These are phyloP conservation scores for Phyllosticta paracitricarpa DNA, from an alignment of 2,329 filamentous ascomycete genomes.

Conservation along the genomic window DNA sequence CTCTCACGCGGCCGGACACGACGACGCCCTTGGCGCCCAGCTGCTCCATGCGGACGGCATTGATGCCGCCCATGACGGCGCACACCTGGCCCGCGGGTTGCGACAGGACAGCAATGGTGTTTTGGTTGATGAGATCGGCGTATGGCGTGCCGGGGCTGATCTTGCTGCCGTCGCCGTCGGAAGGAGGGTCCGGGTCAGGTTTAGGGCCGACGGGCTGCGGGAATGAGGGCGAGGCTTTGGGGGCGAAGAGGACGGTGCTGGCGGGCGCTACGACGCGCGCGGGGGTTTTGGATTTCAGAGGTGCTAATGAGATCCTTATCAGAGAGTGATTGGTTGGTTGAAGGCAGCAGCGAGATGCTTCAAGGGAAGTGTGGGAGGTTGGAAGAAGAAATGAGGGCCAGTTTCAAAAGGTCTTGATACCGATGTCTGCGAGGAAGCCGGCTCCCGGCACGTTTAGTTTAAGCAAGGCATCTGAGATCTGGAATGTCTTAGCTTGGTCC, in stretches of 20 bases:
- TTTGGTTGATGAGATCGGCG: constrained; percentile 52
- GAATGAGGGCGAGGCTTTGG: constrained; percentile 40
- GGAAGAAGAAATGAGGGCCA: too few relatives aligned
- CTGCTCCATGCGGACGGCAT: constrained; percentile 58
- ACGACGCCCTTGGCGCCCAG: constrained; percentile 52
- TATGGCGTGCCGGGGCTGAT: constrained; percentile 55
- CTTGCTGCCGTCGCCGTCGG: constrained; percentile 28
- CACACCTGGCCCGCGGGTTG: constrained; percentile 57
- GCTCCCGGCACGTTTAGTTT: constrained; percentile 57
- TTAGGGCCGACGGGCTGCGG: constrained; percentile 1
- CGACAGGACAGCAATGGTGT: constrained; percentile 55
- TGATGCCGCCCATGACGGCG: constrained; percentile 67
- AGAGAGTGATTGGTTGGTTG: neutral
- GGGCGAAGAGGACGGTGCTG: constrained; percentile 53
- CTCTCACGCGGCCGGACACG: constrained; percentile 59
- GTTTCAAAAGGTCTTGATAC: constrained; percentile 22
- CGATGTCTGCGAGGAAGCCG: constrained; percentile 56
- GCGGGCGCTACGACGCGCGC: constrained; percentile 41
- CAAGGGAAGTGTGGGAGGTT: neutral
- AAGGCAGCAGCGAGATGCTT: neutral
- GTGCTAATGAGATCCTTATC: constrained; percentile 15
- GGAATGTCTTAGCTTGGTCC: neutral
- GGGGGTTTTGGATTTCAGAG: constrained; percentile 17
- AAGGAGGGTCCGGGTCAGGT: neutral
- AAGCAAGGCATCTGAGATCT: constrained; percentile 64